Conservation (phyloP, 768 basidiomycete species). For the Terana coerulea region DNA sequence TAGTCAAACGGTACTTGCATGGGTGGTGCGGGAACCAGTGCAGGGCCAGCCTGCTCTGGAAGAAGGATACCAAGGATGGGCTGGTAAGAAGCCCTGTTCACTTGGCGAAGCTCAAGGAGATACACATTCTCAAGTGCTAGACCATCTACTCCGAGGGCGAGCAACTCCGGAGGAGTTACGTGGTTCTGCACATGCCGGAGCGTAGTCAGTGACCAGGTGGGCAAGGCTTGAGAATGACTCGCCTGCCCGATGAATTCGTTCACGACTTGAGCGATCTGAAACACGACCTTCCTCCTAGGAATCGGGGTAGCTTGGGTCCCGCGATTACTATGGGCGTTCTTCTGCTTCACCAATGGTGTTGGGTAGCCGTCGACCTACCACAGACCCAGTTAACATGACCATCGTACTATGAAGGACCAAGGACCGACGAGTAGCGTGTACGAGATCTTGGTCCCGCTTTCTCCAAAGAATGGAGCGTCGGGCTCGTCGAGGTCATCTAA, state of each 20-base stretch:
- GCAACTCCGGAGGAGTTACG: neutral
- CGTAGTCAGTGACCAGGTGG: too few relatives aligned
- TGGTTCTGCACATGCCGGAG: neutral
- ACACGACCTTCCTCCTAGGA: slow-evolving; percentile 1
- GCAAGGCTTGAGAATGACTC: neutral
- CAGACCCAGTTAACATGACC: neutral
- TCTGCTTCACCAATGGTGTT: slow-evolving; percentile 1
- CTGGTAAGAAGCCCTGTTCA: slow-evolving; percentile 4
- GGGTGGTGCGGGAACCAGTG: neutral
- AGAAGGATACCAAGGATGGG: slow-evolving; percentile 2
- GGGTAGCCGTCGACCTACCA: neutral
- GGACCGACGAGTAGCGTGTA: neutral
- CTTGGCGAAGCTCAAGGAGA: slow-evolving; percentile 10
- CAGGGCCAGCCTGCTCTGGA: neutral
- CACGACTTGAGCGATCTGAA: slow-evolving; percentile 10
- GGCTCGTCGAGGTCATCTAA: neutral
- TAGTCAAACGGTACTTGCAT: too few relatives aligned
- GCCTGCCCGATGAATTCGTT: slow-evolving; percentile 5
- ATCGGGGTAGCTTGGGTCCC: neutral
- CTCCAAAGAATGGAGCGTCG: neutral
- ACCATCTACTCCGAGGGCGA: neutral
- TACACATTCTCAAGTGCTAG: slow-evolving; percentile 7
- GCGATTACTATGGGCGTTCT: neutral
- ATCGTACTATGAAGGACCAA: neutral
- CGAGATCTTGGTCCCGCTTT: slow-evolving; percentile 1